These are phyloP conservation scores for Cercophora newfieldiana DNA, from an alignment of 495 filamentous ascomycete genomes.

Conservation along the genomic window DNA sequence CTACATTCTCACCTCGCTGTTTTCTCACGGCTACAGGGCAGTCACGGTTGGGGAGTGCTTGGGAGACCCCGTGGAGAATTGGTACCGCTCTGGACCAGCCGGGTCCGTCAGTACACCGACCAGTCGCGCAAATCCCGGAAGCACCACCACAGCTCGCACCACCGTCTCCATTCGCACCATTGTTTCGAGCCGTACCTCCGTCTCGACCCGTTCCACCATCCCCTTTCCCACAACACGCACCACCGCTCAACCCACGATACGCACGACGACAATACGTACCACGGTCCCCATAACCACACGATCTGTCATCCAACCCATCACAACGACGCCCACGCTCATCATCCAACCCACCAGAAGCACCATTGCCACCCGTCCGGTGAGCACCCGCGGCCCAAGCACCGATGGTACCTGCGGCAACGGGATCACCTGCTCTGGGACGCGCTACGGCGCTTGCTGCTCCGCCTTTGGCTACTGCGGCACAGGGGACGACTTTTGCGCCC, in stretches of 20 bases:
- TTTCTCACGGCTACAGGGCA: conserved; percentile 58
- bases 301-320: background rate
- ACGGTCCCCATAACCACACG: background rate
- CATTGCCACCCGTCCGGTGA: background rate
- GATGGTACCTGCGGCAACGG: conserved; percentile 47
- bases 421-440: conserved; percentile 43
- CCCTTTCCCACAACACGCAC: conserved; percentile 15
- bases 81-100: conserved; percentile 57
- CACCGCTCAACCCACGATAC: background rate
- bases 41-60: conserved; percentile 77
- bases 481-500: conserved; percentile 39
- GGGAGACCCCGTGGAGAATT: conserved; percentile 66
- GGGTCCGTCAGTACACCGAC: conserved; percentile 6
- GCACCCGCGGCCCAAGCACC: conserved; percentile 20
- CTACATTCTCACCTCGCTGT: conserved; percentile 65
- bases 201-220: conserved; percentile 15
- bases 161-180: background rate
- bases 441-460: conserved; percentile 46
- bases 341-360: conserved; percentile 8
- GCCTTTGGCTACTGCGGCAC: conserved; percentile 39
- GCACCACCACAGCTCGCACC: background rate
- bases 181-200: conserved; percentile 3
- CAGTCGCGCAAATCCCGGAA: background rate
- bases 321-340: background rate
- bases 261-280: background rate